These are phyloP conservation scores for Pseudofabraea citricarpa DNA, from an alignment of 2,329 filamentous ascomycete species.

Conservation along the genomic window DNA sequence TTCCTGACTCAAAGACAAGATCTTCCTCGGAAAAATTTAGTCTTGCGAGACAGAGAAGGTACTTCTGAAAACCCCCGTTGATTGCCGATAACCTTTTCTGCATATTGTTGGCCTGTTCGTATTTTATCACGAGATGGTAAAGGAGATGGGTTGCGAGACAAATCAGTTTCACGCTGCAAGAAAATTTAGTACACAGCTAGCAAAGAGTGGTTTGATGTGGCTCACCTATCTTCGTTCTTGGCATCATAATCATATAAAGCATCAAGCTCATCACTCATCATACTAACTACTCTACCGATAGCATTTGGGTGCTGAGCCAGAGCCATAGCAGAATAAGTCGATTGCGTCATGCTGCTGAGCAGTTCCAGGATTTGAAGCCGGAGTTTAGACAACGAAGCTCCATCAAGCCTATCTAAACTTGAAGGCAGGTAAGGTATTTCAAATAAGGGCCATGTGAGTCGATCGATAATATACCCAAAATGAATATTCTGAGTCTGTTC, in stretches of 20 bases:
- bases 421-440: slow-evolving; percentile 31
- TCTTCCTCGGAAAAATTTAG: slow-evolving; percentile 82
- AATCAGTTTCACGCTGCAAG: slow-evolving; percentile 41
- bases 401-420: slow-evolving; percentile 20
- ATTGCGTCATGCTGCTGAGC: slow-evolving; percentile 55
- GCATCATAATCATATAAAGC: slow-evolving; percentile 46
- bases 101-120: slow-evolving; percentile 62
- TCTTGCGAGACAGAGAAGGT: slow-evolving; percentile 73
- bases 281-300: slow-evolving; percentile 70
- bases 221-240: slow-evolving; percentile 36
- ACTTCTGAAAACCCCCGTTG: slow-evolving; percentile 73
- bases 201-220: slow-evolving; percentile 3
- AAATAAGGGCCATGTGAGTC: slow-evolving; percentile 38
- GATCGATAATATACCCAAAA: slow-evolving; percentile 27
- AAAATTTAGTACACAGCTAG: too few species aligned
- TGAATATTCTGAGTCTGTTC: slow-evolving; percentile 33
- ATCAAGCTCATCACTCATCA: slow-evolving; percentile 69
- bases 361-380: slow-evolving; percentile 40
- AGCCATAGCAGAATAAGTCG: slow-evolving; percentile 57
- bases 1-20: slow-evolving; percentile 68
- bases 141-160: slow-evolving; percentile 58
- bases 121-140: slow-evolving; percentile 52
- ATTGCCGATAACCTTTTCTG: slow-evolving; percentile 66
- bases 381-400: slow-evolving; percentile 19
- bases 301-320: slow-evolving; percentile 65